Base-by-base conservation (phyloP, 257 asterid species). In the Catharanthus roseus region DNA sequence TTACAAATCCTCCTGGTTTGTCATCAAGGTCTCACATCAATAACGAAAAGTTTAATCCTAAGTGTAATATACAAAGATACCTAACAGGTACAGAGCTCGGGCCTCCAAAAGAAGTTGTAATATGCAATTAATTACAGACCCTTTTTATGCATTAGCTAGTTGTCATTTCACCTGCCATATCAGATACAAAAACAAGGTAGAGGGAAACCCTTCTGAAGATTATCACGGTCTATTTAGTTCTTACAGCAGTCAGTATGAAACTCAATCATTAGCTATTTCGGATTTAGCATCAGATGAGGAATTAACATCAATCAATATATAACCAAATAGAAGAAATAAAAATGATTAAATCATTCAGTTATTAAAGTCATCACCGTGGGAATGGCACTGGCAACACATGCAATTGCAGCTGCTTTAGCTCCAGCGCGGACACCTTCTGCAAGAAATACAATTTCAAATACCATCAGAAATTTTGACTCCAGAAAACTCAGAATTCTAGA, bases 361-460 rank as follows among this genome's bases (percentile, higher is more conserved):
- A 74, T 83, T 23, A 29, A 64, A 64, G 24, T 41, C 71, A 44
- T 50, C 67, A 87, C 93, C 75, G 91, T 89, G 61, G 96, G 96
- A 15, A 89, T 70, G 26, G 93, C 86, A 75, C 84, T 82, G 77
- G 87, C 87, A 56, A 89, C 87, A 72, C 84, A 80, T 8, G 96
- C 85, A 79, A 87, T 71, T 44, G 84, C 89, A 72, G 88, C 92
- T 64, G 92, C 96, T 73, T 89, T 89, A 69, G 82, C 72, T 73
- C 96, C 96, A 4, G 80, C 92, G 36, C 83, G 85, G 26, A 80
- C 87, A 21, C 90, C 90, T 72, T 84, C 96, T 89, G 89, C 88
- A 81, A 76, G 45, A 55, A 49, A 51, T 58, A 49, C 10, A 77
- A 49, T 72, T 38, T 42, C 19, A 63, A 44, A 65, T 42, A 62